These are phyloP conservation scores for Phytopythium boreale DNA, from an alignment of 352 stramenopile species.

Conservation along the genomic window DNA sequence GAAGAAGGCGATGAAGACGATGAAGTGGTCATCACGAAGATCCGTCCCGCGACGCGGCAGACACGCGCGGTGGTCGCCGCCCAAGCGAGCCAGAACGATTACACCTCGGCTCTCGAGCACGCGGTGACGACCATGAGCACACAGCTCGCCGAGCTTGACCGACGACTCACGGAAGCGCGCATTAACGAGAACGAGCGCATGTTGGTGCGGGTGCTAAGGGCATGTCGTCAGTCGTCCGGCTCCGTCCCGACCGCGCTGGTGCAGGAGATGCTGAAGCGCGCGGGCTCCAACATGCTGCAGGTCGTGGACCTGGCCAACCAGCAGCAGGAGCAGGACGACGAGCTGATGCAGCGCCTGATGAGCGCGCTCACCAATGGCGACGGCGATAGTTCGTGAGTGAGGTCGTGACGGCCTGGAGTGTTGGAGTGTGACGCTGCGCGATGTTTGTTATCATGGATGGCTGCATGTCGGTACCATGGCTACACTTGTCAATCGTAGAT, in stretches of 20 bases:
- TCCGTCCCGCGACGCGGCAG: background rate
- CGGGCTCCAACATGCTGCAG: conserved; percentile 5
- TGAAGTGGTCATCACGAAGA: background rate
- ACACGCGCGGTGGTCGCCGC: background rate
- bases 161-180: background rate
- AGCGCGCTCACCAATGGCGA: background rate
- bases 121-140: conserved; percentile 5
- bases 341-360: conserved; percentile 1
- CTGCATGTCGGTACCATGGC: background rate
- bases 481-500: too few species aligned
- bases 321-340: conserved; percentile 3
- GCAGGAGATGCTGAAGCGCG: background rate
- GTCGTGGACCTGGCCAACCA: conserved; percentile 1
- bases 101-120: background rate
- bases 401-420: too few species aligned
- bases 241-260: background rate
- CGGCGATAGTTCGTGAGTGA: background rate
- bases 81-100: background rate
- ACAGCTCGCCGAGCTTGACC: conserved; percentile 4
- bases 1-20: background rate
- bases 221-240: background rate
- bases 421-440: background rate
- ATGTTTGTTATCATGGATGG: background rate
- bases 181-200: conserved; percentile 3
- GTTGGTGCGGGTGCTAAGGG: background rate